Conservation (phyloP, 140 eudicot genomes). For the Stevia rebaudiana region DNA sequence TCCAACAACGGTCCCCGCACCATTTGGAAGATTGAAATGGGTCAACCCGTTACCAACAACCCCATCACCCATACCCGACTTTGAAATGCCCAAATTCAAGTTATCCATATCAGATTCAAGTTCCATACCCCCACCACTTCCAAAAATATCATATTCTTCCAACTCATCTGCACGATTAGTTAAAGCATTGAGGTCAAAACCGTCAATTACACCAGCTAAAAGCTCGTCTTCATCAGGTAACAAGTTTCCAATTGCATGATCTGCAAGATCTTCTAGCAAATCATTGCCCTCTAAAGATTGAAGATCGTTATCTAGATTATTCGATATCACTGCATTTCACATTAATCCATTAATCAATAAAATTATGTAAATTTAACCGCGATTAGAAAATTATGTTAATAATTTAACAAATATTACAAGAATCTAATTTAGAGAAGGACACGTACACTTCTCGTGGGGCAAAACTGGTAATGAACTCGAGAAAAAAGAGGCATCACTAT, state of each 20-base stretch:
- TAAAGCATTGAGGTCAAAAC: slow-evolving; percentile 38
- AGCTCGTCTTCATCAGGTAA: slow-evolving; percentile 83
- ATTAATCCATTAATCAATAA: too few relatives aligned
- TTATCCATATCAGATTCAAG: slow-evolving; percentile 60
- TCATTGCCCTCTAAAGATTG: slow-evolving; percentile 38
- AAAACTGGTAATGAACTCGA: slow-evolving; percentile 82
- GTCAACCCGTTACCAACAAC: slow-evolving; percentile 48
- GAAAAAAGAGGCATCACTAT: slow-evolving; percentile 43
- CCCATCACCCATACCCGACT: slow-evolving; percentile 49
- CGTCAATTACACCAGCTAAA: slow-evolving; percentile 58
- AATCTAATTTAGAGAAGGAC: background rate
- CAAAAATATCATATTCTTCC: slow-evolving; percentile 71
- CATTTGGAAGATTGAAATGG: slow-evolving; percentile 45
- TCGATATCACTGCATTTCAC: slow-evolving; percentile 50
- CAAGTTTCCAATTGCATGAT: slow-evolving; percentile 41
- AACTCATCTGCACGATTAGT: slow-evolving; percentile 52
- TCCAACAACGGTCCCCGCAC: slow-evolving; percentile 63
- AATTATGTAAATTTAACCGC: background rate
- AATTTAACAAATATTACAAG: background rate
- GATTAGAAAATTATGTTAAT: background rate
- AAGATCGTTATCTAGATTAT: slow-evolving; percentile 28
- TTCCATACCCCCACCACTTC: slow-evolving; percentile 84
- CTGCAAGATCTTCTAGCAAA: slow-evolving; percentile 39
- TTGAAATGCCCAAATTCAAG: slow-evolving; percentile 40
- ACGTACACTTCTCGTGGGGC: slow-evolving; percentile 69